Conservation (phyloP, 352 stramenopile species). For the Pythium insidiosum region DNA sequence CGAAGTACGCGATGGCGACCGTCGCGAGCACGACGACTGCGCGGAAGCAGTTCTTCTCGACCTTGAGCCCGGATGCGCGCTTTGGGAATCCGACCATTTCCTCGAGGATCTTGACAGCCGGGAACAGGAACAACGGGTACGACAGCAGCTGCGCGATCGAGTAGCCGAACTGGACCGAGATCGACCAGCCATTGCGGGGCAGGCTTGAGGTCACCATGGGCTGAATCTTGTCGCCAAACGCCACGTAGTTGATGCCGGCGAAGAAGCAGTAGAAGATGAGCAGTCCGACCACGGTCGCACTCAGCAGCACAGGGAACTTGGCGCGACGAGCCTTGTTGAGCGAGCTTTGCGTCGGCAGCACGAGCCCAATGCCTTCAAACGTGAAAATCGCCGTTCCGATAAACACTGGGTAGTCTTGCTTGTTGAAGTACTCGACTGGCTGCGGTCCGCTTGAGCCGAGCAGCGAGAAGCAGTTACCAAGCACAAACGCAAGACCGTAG, state of each 20-base stretch:
- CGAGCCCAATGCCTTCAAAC: conserved; percentile 77
- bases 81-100: conserved; percentile 71
- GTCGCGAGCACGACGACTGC: conserved; percentile 56
- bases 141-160: conserved; percentile 65
- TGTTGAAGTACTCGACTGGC: conserved; percentile 61
- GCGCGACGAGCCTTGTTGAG: conserved; percentile 54
- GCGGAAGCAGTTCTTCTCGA: conserved; percentile 70
- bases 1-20: conserved; percentile 67
- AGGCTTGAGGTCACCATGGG: conserved; percentile 71
- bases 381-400: conserved; percentile 76
- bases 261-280: conserved; percentile 83
- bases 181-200: conserved; percentile 60
- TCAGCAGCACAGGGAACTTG: conserved; percentile 52
- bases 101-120: conserved; percentile 78
- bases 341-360: conserved; percentile 63
- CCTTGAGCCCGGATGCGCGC: conserved; percentile 55
- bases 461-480: conserved; percentile 65
- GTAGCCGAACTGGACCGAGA: conserved; percentile 75
- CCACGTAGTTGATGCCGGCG: conserved; percentile 67
- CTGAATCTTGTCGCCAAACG: conserved; percentile 53
- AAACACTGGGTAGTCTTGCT: conserved; percentile 64
- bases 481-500: conserved; percentile 64
- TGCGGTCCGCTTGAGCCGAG: conserved; percentile 37
- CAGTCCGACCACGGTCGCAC: conserved; percentile 53
- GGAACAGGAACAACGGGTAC: conserved; percentile 77